Evolutionary conservation across 331 rosid genomes (phyloP).

Genomic region (Acacia pycnantha): DNA sequence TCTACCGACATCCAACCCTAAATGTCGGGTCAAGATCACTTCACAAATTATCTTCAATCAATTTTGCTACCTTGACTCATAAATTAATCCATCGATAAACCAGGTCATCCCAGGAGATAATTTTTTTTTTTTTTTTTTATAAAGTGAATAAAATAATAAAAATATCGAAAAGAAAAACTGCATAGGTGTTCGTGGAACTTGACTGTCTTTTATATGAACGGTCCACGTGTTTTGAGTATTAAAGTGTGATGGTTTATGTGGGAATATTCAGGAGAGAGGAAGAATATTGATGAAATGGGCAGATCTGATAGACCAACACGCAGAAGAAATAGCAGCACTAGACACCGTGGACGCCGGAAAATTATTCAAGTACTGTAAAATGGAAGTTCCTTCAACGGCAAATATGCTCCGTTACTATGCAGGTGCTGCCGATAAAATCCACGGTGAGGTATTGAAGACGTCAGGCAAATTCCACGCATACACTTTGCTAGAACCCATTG

Average conservation of each 20-base stretch:
- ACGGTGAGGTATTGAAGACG: conserved; percentile 71
- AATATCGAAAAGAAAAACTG: too few species aligned
- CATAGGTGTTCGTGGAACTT: too few species aligned
- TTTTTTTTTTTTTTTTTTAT: too few species aligned
- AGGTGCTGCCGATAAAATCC: conserved; percentile 91
- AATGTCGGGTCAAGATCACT: neutral
- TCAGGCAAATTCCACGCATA: conserved; percentile 58
- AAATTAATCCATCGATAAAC: too few species aligned
- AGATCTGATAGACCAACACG: conserved; percentile 62
- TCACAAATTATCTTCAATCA: neutral
- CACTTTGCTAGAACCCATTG: conserved; percentile 77
- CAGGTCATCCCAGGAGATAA: too few species aligned
- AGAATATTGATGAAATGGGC: conserved; percentile 70
- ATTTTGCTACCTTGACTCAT: too few species aligned
- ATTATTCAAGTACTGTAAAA: conserved; percentile 29
- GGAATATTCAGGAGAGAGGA: conserved; percentile 57
- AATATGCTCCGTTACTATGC: conserved; percentile 65
- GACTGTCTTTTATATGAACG: too few species aligned
- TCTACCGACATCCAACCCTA: neutral
- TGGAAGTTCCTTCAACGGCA: conserved; percentile 58
- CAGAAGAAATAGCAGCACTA: conserved; percentile 72
- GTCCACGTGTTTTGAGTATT: too few species aligned
- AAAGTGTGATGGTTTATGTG: neutral
- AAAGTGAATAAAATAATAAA: too few species aligned
- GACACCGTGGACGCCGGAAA: conserved; percentile 80